Base-by-base conservation (phyloP, 257 asterid species). In the Echium plantagineum region DNA sequence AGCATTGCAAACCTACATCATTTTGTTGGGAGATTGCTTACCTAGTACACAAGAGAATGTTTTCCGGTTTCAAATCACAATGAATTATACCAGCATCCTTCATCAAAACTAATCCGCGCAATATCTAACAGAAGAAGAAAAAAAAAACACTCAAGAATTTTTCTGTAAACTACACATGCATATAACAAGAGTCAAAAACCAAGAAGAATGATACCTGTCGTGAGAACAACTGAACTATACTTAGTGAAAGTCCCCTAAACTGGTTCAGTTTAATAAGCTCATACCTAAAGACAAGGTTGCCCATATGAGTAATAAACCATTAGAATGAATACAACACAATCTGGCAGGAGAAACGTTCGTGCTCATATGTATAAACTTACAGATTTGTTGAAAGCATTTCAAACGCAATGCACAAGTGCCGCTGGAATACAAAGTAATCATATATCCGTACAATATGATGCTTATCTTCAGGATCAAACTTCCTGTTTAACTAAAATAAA, bases 391-490 rank as follows among this genome's bases (percentile, higher is more conserved):
- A 96, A 28, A 89, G 96, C 80, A 89, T 81, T 81, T 89, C 99
- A 80, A 93, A 93, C 66, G 86, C 84, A 61, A 93, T 93, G 83
- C 99, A 89, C 70, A 93, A 77, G 80, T 93, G 99, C 57, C 83
- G 84, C 60, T 83, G 94, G 76, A 64, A 72, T 68, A 81, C 89
- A 77, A 93, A 93, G 81, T 86, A 86, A 78, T 93, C 99, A 68
- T 86, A 83, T 62, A 93, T 93, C 63, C 99, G 95, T 66, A 93
- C 99, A 70, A 89, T 89, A 68, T 93, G 96, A 80, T 93, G 94
- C 86, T 86, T 86, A 81, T 93, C 99, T 87, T 89, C 97, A 8
- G 97, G 99, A 83, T 93, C 99, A 69, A 84, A 89, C 89, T 81
- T 93, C 86, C 76, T 85, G 79, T 89, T 93, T 64, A 93, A 78